Evolutionary conservation across 1,139 yeast species (phyloP), one percentile per base, ranked within the genome.

Genomic region (Zygoascus meyerae): DNA sequence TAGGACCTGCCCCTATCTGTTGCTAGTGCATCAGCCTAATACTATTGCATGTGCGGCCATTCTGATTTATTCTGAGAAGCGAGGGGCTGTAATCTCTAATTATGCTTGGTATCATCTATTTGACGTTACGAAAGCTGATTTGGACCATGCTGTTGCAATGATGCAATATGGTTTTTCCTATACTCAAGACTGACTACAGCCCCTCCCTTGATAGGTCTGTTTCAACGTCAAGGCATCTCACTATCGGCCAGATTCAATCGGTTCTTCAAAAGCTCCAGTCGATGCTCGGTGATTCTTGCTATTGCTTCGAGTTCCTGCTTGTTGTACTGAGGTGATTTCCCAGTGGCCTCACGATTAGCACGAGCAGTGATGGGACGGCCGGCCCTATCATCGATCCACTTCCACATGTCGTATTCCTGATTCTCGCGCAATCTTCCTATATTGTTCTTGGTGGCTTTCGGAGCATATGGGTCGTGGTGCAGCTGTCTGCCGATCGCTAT

Each of bases 331-430:
- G 17, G 16, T 10, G 36, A 17, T n/a, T 30, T 40, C 5, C 32
- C 42, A 10, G 31, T 35, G 14, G 12, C 28, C 17, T 18, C 36
- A 12, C 17, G 21, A 18, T 31, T 40, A 16, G 29, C 12, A 30
- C 14, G 17, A 40, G 17, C 33, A 5, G 16, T 14, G 16, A 28
- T 31, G 18, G 21, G 8, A 14, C 41, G 35, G n/a, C 33, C 44
- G 5, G 40, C 73, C 45, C 85, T 73, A 40, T 75, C 76, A 47
- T 79, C 78, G 39, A 87, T 74, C 96, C 96, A 89, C 44, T 78
- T 74, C 95, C 96, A 89, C 48, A 89, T 64, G 36, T 76, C 75
- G 34, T 75, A 73, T 63, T 87, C 95, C 49, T 81, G 77, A 48
- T 74, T 71, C 52, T 71, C 56, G 45, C 66, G 59, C 45, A 64